A percentile compares a stretch with the other conserved stretches of the same genome.
Conservation (phyloP, 306 rosid species). For the Cucumis hystrix region DNA sequence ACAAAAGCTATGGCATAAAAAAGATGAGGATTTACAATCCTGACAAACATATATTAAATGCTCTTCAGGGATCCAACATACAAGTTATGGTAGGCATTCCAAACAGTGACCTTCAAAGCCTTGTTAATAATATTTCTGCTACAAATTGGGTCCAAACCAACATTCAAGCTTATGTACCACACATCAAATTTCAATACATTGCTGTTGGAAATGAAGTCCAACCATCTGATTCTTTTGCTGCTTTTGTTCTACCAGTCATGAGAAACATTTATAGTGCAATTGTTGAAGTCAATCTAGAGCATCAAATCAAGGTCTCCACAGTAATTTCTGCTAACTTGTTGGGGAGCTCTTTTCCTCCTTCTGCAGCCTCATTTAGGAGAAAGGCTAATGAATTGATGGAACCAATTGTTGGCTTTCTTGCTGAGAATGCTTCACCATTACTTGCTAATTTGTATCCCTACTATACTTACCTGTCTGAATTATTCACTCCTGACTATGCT, state of each 20-base stretch:
- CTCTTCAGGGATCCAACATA: slow-evolving; percentile 41
- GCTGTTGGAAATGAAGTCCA: slow-evolving; percentile 36
- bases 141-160: slow-evolving; percentile 22
- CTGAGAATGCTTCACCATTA: slow-evolving; percentile 30
- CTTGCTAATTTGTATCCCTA: slow-evolving; percentile 52
- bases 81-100: slow-evolving; percentile 25
- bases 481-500: slow-evolving; percentile 19
- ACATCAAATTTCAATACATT: slow-evolving; percentile 31
- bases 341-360: slow-evolving; percentile 29
- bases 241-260: slow-evolving; percentile 16
- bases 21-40: slow-evolving; percentile 28
- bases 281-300: slow-evolving; percentile 21
- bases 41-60: slow-evolving; percentile 12
- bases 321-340: slow-evolving; percentile 18
- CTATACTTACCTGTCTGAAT: slow-evolving; percentile 3
- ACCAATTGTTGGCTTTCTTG: slow-evolving; percentile 27
- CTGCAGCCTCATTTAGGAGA: slow-evolving; percentile 10
- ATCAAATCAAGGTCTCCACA: slow-evolving; percentile 41
- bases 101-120: slow-evolving; percentile 4
- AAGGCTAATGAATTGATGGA: slow-evolving; percentile 8
- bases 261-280: slow-evolving; percentile 21
- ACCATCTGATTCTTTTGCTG: slow-evolving; percentile 5
- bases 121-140: slow-evolving; percentile 17
- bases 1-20: slow-evolving; percentile 17
- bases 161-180: slow-evolving; percentile 13